Evolutionary conservation across 805 yeast species (phyloP).

Genomic region (Jamesozyma rosinii): DNA sequence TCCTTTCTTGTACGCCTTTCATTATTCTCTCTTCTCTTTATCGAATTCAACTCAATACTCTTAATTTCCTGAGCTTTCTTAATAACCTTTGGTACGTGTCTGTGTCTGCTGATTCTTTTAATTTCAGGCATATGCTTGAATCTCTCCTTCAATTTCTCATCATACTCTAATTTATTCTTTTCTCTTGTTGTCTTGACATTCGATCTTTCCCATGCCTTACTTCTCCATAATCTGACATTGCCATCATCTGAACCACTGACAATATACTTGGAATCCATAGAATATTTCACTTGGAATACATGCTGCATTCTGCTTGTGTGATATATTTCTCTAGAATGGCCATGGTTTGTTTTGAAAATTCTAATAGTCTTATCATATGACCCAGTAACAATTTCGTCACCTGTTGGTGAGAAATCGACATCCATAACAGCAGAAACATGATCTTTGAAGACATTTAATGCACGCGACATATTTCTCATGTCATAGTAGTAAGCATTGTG

Average conservation of each 20-base stretch:
- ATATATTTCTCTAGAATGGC: constrained; percentile 90
- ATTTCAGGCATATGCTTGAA: constrained; percentile 96
- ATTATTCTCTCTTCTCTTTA: constrained; percentile 76
- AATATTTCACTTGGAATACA: constrained; percentile 70
- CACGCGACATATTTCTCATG: constrained; percentile 81
- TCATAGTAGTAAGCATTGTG: constrained; percentile 92
- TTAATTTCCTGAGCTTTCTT: constrained; percentile 88
- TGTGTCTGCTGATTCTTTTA: constrained; percentile 77
- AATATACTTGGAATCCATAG: constrained; percentile 84
- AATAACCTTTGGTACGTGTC: constrained; percentile 81
- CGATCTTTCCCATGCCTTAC: constrained; percentile 76
- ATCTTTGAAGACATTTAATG: constrained; percentile 81
- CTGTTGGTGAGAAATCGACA: constrained; percentile 93
- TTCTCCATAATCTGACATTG: constrained; percentile 87
- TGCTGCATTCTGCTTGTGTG: constrained; percentile 98
- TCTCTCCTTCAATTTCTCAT: constrained; percentile 82
- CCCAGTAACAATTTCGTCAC: constrained; percentile 90
- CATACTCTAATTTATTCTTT: constrained; percentile 79
- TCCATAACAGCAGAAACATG: constrained; percentile 95
- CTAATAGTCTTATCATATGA: constrained; percentile 91
- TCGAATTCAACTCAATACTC: constrained; percentile 56
- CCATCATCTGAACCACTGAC: constrained; percentile 93
- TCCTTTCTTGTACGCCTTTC: constrained; percentile 68
- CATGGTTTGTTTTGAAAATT: constrained; percentile 63
- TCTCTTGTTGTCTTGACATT: constrained; percentile 72